These are phyloP conservation scores for Eucalyptus pauciflora DNA, from an alignment of 345 rosid species.

Conservation along the genomic window DNA sequence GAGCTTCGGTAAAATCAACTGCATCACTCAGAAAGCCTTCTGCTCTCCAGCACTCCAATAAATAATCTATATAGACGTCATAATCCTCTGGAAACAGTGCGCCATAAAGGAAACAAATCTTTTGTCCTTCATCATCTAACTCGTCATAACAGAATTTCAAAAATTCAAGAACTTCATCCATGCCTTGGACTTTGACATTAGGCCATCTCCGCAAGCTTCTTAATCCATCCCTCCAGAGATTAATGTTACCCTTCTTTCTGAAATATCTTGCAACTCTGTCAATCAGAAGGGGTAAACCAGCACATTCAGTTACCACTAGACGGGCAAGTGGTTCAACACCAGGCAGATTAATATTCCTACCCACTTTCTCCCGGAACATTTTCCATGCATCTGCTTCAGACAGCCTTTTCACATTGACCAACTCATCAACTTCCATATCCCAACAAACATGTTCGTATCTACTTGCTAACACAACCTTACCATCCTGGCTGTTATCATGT, in stretches of 20 bases:
- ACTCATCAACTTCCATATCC: slow-evolving; percentile 7
- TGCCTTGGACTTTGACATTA: neutral
- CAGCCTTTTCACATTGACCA: neutral
- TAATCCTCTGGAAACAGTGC: slow-evolving; percentile 6
- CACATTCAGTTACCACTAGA: slow-evolving; percentile 8
- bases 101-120: slow-evolving; percentile 13
- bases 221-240: slow-evolving; percentile 10
- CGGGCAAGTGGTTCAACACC: slow-evolving; percentile 2
- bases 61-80: slow-evolving; percentile 4
- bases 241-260: neutral
- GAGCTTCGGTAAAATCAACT: neutral
- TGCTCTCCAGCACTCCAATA: slow-evolving; percentile 17
- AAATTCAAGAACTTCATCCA: slow-evolving; percentile 14
- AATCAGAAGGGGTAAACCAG: slow-evolving; percentile 12
- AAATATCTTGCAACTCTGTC: slow-evolving; percentile 13
- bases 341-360: neutral
- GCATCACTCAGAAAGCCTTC: slow-evolving; percentile 5
- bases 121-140: slow-evolving; percentile 3
- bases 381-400: neutral
- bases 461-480: slow-evolving; percentile 21
- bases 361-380: slow-evolving; percentile 7
- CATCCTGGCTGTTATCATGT: neutral
- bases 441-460: neutral
- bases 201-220: slow-evolving; percentile 6
- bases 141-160: slow-evolving; percentile 11